phyloP scores from a whole-genome alignment of 495 filamentous ascomycete species.

The Talaromyces liani region DNA sequence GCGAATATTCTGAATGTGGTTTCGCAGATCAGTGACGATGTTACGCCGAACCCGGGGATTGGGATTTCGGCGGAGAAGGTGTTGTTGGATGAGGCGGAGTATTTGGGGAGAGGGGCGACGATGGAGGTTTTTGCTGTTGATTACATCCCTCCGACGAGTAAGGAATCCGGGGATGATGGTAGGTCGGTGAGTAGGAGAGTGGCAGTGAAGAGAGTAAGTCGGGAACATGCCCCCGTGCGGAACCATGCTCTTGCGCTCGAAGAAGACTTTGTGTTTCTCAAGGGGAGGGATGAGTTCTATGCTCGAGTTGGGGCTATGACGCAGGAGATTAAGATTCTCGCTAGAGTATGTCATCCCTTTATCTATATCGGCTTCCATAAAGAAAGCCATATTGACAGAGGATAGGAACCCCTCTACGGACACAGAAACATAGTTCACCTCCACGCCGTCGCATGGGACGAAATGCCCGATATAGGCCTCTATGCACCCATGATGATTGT shows the following conservation, averaged over 20 bases:
- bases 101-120: neutral
- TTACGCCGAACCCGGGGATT: neutral
- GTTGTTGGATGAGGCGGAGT: neutral
- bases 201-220: neutral
- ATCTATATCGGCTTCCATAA: neutral
- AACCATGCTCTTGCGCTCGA: neutral
- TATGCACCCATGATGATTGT: neutral
- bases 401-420: neutral
- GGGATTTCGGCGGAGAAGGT: neutral
- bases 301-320: neutral
- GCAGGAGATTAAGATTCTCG: neutral
- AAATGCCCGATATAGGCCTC: neutral
- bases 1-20: conserved; percentile 1
- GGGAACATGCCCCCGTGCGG: neutral
- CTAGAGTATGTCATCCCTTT: neutral
- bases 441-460: neutral
- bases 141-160: too few species aligned
- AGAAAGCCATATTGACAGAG: neutral
- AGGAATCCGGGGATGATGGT: too few species aligned
- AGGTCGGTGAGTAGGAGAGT: neutral
- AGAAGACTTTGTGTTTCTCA: neutral
- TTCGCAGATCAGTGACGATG: neutral
- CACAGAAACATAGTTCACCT: neutral
- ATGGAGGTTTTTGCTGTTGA: neutral
- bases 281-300: neutral